Evolutionary conservation across 1,284 basidiomycete species (phyloP).

Genomic region (Coniophora puteana): DNA sequence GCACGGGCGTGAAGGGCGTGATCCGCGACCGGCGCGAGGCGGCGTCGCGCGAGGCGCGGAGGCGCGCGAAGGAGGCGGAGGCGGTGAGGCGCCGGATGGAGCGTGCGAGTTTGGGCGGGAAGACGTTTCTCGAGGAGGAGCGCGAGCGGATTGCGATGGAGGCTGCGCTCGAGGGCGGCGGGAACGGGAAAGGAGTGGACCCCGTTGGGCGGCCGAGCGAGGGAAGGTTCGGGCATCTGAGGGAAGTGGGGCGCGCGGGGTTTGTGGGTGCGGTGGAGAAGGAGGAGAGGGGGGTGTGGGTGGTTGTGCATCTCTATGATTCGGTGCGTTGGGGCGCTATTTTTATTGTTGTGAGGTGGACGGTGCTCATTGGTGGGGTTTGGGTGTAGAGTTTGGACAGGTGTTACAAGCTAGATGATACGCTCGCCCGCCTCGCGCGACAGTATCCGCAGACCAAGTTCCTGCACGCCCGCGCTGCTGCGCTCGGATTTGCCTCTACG

Average conservation of each 20-base stretch:
- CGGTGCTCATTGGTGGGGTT: constrained; percentile 9
- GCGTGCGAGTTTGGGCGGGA: constrained; percentile 56
- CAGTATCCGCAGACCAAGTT: constrained; percentile 74
- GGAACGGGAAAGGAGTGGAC: constrained; percentile 25
- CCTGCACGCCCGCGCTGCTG: constrained; percentile 68
- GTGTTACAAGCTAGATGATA: constrained; percentile 69
- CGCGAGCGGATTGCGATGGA: constrained; percentile 44
- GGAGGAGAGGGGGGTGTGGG: constrained; percentile 67
- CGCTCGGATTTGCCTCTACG: constrained; percentile 69
- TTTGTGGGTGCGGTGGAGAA: constrained; percentile 75
- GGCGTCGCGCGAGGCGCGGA: constrained; percentile 44
- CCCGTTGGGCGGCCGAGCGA: constrained; percentile 44
- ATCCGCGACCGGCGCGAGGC: constrained; percentile 76
- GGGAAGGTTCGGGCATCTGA: constrained; percentile 73
- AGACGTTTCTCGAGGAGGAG: constrained; percentile 72
- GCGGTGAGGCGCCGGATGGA: constrained; percentile 56
- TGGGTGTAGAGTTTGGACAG: constrained; percentile 61
- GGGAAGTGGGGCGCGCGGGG: constrained; percentile 74
- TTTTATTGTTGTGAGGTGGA: not conserved
- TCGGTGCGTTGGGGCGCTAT: constrained; percentile 44
- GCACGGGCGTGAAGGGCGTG: constrained; percentile 83
- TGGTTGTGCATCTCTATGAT: constrained; percentile 82
- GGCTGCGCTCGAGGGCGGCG: constrained; percentile 34
- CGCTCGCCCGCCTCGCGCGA: constrained; percentile 66
- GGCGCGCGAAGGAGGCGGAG: constrained; percentile 44